Percentiles rank a stretch among this genome's conserved stretches.
These are phyloP conservation scores for Tetrapisispora pingtungensis DNA, from an alignment of 805 yeast species.

Conservation along the genomic window DNA sequence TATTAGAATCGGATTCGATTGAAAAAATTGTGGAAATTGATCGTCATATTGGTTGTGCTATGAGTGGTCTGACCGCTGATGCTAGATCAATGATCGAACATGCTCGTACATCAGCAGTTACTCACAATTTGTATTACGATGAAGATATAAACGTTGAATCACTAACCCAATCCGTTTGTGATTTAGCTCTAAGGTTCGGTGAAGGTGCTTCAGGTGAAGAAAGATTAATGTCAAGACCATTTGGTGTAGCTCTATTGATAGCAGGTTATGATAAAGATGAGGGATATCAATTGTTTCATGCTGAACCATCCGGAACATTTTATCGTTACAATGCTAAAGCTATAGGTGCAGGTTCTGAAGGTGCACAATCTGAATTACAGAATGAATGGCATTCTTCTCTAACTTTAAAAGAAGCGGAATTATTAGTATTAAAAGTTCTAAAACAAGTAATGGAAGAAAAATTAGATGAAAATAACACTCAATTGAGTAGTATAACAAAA, in stretches of 20 bases:
- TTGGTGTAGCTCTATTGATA: constrained; percentile 92
- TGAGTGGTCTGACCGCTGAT: constrained; percentile 97
- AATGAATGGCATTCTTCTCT: constrained; percentile 91
- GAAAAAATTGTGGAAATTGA: constrained; percentile 96
- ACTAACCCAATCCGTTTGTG: constrained; percentile 93
- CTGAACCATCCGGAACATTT: constrained; percentile 98
- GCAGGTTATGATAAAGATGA: constrained; percentile 90
- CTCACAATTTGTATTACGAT: constrained; percentile 82
- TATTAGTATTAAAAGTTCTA: constrained; percentile 74
- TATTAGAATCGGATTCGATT: constrained; percentile 84
- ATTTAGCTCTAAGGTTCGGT: constrained; percentile 90
- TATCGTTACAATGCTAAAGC: constrained; percentile 98
- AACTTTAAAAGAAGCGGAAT: constrained; percentile 87
- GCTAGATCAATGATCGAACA: constrained; percentile 98
- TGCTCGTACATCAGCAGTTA: constrained; percentile 82
- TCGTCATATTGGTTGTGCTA: constrained; percentile 92
- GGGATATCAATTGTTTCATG: constrained; percentile 94
- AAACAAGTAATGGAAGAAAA: constrained; percentile 99
- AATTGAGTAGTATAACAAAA: constrained; percentile 83
- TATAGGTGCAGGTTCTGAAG: constrained; percentile 97
- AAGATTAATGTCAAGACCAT: constrained; percentile 88
- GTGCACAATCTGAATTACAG: constrained; percentile 96
- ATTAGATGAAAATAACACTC: constrained; percentile 89
- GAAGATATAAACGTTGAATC: constrained; percentile 89
- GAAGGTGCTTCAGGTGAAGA: constrained; percentile 97